Percentiles rank a stretch among this genome's conserved stretches.
phyloP scores from a whole-genome alignment of 306 rosid genomes.

The Sicyos edulis region DNA sequence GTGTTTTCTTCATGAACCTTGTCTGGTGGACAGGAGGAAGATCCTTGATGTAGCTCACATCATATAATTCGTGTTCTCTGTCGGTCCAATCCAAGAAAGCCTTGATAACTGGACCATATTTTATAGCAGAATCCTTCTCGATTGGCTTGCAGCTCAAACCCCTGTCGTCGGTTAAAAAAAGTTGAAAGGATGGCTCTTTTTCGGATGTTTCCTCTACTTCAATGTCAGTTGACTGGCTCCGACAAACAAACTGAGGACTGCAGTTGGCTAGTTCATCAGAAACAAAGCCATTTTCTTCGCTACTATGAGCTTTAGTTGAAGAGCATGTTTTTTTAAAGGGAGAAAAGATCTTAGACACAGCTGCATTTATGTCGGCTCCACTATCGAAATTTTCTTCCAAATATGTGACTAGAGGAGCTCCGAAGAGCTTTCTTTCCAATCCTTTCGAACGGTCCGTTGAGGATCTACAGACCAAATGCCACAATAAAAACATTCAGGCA shows the following conservation, averaged over 20 bases:
- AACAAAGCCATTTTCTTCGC: slow-evolving; percentile 66
- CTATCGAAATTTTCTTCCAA: slow-evolving; percentile 46
- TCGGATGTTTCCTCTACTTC: slow-evolving; percentile 48
- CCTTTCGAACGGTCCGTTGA: slow-evolving; percentile 49
- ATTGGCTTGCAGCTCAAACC: slow-evolving; percentile 51
- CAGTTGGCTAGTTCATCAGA: slow-evolving; percentile 50
- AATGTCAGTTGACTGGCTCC: slow-evolving; percentile 27
- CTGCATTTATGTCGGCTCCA: slow-evolving; percentile 54
- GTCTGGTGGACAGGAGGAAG: slow-evolving; percentile 87
- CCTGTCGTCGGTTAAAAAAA: slow-evolving; percentile 47
- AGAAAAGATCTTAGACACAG: slow-evolving; percentile 51
- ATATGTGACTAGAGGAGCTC: slow-evolving; percentile 80
- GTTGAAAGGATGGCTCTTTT: slow-evolving; percentile 54
- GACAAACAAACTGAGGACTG: slow-evolving; percentile 28
- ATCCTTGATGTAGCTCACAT: slow-evolving; percentile 71
- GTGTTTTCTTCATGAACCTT: slow-evolving; percentile 73
- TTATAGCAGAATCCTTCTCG: slow-evolving; percentile 47
- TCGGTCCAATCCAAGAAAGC: slow-evolving; percentile 79
- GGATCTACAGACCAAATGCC: slow-evolving; percentile 34
- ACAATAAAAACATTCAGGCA: slow-evolving; percentile 18
- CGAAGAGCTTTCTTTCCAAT: slow-evolving; percentile 65
- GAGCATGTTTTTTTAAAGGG: slow-evolving; percentile 59
- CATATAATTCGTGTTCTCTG: slow-evolving; percentile 59
- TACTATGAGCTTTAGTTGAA: slow-evolving; percentile 43
- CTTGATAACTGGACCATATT: slow-evolving; percentile 41